These are phyloP conservation scores for Agaricales sp. DNA, from an alignment of 1,284 basidiomycete genomes.

Conservation along the genomic window DNA sequence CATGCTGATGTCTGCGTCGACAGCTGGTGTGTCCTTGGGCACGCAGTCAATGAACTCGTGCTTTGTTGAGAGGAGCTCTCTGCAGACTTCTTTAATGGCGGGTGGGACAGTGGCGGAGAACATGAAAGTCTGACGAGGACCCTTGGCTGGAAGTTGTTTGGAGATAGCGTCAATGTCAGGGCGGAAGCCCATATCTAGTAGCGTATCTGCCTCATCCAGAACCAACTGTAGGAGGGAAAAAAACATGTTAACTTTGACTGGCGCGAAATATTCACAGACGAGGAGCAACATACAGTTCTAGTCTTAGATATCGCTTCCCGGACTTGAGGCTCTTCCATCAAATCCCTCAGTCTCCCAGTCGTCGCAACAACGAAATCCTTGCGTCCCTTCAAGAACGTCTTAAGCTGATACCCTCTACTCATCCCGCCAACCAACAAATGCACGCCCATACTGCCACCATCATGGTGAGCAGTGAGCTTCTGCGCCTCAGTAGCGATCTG, in stretches of 20 bases:
- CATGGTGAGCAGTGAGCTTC: slow-evolving; percentile 57
- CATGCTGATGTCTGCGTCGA: slow-evolving; percentile 78
- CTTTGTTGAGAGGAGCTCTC: slow-evolving; percentile 37
- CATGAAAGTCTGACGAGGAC: slow-evolving; percentile 82
- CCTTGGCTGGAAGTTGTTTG: slow-evolving; percentile 51
- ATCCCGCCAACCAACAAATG: slow-evolving; percentile 78
- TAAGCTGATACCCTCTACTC: slow-evolving; percentile 56
- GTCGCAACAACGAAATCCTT: slow-evolving; percentile 91
- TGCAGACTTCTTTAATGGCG: slow-evolving; percentile 54
- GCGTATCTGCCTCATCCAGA: slow-evolving; percentile 92
- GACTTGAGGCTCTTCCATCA: slow-evolving; percentile 54
- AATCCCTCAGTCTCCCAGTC: slow-evolving; percentile 81
- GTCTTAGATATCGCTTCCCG: slow-evolving; percentile 42
- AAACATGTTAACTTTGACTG: slow-evolving; percentile 47
- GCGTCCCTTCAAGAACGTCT: slow-evolving; percentile 51
- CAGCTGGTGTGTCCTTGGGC: slow-evolving; percentile 40
- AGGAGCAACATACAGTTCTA: slow-evolving; percentile 38
- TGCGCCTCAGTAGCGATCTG: slow-evolving; percentile 88
- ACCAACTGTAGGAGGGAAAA: slow-evolving; percentile 46
- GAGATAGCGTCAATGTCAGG: slow-evolving; percentile 80
- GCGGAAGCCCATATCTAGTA: slow-evolving; percentile 95
- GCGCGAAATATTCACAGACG: slow-evolving; percentile 41
- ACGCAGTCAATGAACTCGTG: slow-evolving; percentile 61
- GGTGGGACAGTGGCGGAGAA: slow-evolving; percentile 85
- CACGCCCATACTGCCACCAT: slow-evolving; percentile 61